Evolutionary conservation across 495 filamentous ascomycete species (phyloP).

Genomic region (Chaetomidium leptoderma): DNA sequence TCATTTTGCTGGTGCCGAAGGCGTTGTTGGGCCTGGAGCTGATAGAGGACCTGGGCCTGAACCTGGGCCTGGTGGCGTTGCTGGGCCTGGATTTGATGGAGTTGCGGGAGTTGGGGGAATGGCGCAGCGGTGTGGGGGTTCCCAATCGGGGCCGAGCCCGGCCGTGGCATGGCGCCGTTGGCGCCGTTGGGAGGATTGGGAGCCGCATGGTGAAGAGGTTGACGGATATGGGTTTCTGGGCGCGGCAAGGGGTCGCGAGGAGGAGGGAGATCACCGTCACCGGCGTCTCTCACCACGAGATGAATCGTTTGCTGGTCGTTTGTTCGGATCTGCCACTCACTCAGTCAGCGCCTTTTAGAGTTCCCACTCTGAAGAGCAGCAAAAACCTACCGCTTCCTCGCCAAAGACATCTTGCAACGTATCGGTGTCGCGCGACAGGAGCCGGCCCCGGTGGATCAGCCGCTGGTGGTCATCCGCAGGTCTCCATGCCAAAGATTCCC

Average conservation of each 20-base stretch:
- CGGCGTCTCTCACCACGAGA: conserved; percentile 54
- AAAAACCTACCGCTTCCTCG: conserved; percentile 14
- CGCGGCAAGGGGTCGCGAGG: neutral
- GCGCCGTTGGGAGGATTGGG: conserved; percentile 11
- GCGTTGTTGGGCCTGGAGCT: no score
- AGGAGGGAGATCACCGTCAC: conserved; percentile 21
- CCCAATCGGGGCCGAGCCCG: conserved; percentile 13
- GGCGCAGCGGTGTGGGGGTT: conserved; percentile 4
- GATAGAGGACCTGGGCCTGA: no score
- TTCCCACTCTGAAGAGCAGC: neutral
- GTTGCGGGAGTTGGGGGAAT: neutral
- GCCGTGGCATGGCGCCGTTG: conserved; percentile 7
- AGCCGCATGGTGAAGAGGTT: conserved; percentile 3
- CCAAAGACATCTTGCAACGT: conserved; percentile 55
- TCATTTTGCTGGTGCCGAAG: no score
- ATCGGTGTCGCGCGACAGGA: conserved; percentile 49
- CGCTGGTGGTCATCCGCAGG: conserved; percentile 55
- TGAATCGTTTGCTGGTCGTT: conserved; percentile 53
- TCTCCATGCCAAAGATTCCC: conserved; percentile 48
- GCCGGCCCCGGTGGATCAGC: conserved; percentile 62
- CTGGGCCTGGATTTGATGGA: conserved; percentile 2
- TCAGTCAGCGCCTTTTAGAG: conserved; percentile 15
- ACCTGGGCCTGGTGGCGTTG: no score
- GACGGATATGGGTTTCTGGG: neutral
- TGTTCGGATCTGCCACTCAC: conserved; percentile 40